Evolutionary conservation across 2,329 filamentous ascomycete species (phyloP).

Genomic region (Apiospora rasikravindrae): DNA sequence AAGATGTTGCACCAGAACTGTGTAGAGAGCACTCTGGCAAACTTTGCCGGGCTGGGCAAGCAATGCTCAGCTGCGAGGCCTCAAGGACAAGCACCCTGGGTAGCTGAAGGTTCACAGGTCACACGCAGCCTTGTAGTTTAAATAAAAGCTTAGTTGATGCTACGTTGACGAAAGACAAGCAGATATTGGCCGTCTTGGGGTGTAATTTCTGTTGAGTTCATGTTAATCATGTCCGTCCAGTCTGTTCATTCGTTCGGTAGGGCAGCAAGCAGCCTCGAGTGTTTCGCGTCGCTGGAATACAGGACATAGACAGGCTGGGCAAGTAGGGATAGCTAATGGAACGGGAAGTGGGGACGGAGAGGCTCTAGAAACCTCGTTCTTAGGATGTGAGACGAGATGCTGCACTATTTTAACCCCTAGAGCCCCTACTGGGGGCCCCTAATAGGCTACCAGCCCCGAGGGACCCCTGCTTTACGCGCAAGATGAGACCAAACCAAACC

Average conservation of each 20-base stretch:
- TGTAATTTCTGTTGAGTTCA: neutral
- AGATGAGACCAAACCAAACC: slow-evolving; percentile 14
- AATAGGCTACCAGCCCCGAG: neutral
- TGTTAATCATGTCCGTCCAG: neutral
- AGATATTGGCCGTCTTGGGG: neutral
- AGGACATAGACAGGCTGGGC: too few species aligned
- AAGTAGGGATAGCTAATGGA: neutral
- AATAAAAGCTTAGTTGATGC: slow-evolving; percentile 3
- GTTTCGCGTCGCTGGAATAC: slow-evolving; percentile 1
- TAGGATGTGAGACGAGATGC: slow-evolving; percentile 10
- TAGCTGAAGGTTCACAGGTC: neutral
- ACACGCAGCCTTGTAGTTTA: neutral
- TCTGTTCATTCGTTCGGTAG: neutral
- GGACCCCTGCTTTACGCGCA: neutral
- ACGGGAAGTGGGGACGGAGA: slow-evolving; percentile 13
- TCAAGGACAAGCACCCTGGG: neutral
- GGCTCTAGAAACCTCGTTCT: slow-evolving; percentile 9
- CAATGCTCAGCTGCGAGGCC: neutral
- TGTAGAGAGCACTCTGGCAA: neutral
- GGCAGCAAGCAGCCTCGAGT: neutral
- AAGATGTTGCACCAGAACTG: slow-evolving; percentile 1
- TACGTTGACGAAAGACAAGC: neutral
- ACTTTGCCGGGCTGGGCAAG: neutral
- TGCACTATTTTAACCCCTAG: neutral
- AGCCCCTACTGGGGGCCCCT: neutral